Evolutionary conservation across 768 basidiomycete genomes (phyloP).

Genomic region (Collybia nuda): DNA sequence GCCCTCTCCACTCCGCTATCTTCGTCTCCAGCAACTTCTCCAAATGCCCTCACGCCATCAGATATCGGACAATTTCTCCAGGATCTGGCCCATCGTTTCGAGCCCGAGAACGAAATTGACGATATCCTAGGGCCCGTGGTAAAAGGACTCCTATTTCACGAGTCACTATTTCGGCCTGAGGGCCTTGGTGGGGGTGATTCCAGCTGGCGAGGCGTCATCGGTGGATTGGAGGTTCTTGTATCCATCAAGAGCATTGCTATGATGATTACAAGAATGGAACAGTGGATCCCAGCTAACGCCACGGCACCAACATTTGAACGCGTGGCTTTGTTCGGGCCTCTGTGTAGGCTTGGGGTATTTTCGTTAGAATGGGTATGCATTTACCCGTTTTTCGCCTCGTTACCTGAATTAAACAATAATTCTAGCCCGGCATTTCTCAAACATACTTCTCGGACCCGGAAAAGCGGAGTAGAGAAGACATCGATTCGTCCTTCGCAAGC

Average conservation of each 20-base stretch:
- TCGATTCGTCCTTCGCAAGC: constrained; percentile 82
- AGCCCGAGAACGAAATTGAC: constrained; percentile 76
- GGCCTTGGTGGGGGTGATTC: constrained; percentile 73
- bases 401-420: constrained; percentile 9
- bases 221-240: constrained; percentile 78
- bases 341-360: constrained; percentile 84
- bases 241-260: constrained; percentile 81
- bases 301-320: constrained; percentile 63
- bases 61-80: constrained; percentile 81
- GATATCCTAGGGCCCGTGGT: constrained; percentile 79
- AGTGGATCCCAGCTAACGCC: constrained; percentile 68
- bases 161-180: constrained; percentile 61
- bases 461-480: constrained; percentile 68
- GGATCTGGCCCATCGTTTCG: constrained; percentile 81
- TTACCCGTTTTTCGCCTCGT: neutral
- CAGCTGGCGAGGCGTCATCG: constrained; percentile 83
- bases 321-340: constrained; percentile 75
- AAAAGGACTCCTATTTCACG: constrained; percentile 58
- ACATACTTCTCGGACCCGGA: constrained; percentile 86
- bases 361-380: constrained; percentile 81
- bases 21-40: constrained; percentile 41
- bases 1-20: constrained; percentile 67
- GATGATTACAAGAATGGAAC: constrained; percentile 73
- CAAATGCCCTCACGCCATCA: constrained; percentile 54
- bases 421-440: constrained; percentile 70